A percentile compares a stretch with the other conserved stretches of the same genome.
Conservation (phyloP, 192 early-diverging fungal species). For the Phlyctochytrium bullatum region DNA sequence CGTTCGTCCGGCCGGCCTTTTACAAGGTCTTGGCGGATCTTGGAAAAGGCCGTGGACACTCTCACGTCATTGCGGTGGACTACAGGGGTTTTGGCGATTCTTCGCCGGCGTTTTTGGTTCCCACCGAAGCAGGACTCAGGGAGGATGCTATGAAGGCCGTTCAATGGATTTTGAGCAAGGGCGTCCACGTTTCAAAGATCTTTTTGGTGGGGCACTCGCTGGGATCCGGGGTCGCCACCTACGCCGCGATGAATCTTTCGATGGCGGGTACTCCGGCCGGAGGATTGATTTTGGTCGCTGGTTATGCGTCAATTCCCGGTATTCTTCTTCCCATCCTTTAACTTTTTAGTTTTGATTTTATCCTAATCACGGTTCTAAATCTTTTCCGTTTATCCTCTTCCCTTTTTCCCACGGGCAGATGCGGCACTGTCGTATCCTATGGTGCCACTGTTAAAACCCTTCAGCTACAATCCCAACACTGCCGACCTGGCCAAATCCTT, state of each 20-base stretch:
- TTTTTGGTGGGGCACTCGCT: constrained; percentile 49
- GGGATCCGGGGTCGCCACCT: constrained; percentile 38
- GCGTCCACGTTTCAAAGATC: constrained; percentile 35
- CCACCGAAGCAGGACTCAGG: constrained; percentile 36
- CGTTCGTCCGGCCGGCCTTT: constrained; percentile 29
- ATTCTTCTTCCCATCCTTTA: constrained; percentile 28
- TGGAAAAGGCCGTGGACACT: background rate
- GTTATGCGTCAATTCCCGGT: constrained; percentile 46
- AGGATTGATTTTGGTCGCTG: constrained; percentile 43
- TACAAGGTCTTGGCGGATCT: constrained; percentile 22
- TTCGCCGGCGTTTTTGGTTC: constrained; percentile 15
- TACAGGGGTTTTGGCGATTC: constrained; percentile 60
- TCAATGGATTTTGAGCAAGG: constrained; percentile 39
- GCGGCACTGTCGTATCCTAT: constrained; percentile 22
- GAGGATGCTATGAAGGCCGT: constrained; percentile 41
- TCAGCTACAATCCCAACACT: constrained; percentile 22
- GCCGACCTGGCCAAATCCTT: constrained; percentile 26
- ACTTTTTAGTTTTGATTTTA: constrained; percentile 10
- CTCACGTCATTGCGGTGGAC: constrained; percentile 51
- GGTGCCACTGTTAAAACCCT: constrained; percentile 40
- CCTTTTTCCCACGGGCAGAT: background rate
- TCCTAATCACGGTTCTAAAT: constrained; percentile 16
- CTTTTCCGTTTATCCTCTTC: background rate
- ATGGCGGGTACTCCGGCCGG: constrained; percentile 20
- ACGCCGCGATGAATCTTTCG: constrained; percentile 31